Base-by-base conservation (phyloP, 495 filamentous ascomycete species). In the Trypethelium eluteriae region DNA sequence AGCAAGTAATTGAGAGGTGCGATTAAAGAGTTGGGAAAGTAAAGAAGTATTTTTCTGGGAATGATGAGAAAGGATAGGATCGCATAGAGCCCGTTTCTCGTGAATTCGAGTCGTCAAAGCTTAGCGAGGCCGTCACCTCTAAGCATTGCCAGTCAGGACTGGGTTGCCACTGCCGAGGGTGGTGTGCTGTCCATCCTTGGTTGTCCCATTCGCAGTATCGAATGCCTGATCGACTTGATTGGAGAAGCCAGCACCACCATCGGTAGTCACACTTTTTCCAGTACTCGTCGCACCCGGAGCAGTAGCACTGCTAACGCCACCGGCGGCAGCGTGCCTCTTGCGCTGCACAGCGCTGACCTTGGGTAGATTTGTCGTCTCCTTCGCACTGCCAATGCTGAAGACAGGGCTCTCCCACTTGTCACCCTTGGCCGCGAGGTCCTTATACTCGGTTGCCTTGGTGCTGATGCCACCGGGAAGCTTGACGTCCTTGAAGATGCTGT, bases 381-480 rank as follows among this genome's bases (percentile, higher is more conserved):
- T 71, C 6, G 93, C 91, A n/a, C 77, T 81, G 63, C 94, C 95
- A 68, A 98, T 88, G 72, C 84, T 87, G 82, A 98, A 98, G 72
- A 98, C 86, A 39, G 95, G 92, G 38, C 88, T 93, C 79, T 96
- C 88, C 94, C 94, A 98, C 76, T 87, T 88, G 70, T 97, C 88
- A 62, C 95, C 94, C 82, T 91, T 92, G 64, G 80, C 79, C 14
- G 94, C 90, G 47, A 96, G 81, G 53, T 97, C 86, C 76, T 86
- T 91, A 81, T 93, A 98, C 76, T 96, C 90, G 64, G 93, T 96
- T 25, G 94, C 93, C 84, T 96, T 97, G 79, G 84, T 88, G 65
- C 89, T 91, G 76, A 96, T 93, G 67, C 92, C 92, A 64, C 92
- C 92, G 35, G 93, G 93, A 1, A 98, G 83, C 61, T 88, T 84